Evolutionary conservation across 2,329 filamentous ascomycete genomes (phyloP).

Genomic region (Penicillium occitanis): DNA sequence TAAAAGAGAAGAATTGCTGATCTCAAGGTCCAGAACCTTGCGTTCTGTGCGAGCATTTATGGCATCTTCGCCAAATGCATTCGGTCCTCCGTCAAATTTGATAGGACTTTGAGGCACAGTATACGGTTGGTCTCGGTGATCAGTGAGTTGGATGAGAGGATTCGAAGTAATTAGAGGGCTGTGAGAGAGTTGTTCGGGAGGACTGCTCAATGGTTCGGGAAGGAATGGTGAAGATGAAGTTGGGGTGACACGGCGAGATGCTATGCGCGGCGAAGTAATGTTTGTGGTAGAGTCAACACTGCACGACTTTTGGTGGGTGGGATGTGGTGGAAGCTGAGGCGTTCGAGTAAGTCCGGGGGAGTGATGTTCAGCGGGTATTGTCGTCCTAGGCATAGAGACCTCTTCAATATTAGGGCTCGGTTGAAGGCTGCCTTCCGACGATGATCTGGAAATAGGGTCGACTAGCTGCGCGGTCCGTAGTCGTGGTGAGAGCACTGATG

Average conservation of each 20-base stretch:
- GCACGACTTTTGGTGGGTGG: conserved; percentile 31
- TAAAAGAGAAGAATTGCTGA: conserved; percentile 90
- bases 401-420: conserved; percentile 28
- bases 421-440: conserved; percentile 27
- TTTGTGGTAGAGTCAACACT: conserved; percentile 35
- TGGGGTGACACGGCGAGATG: conserved; percentile 34
- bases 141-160: conserved; percentile 32
- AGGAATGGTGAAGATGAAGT: conserved; percentile 30
- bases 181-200: conserved; percentile 30
- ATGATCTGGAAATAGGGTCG: conserved; percentile 28
- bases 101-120: conserved; percentile 60
- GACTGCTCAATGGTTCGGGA: conserved; percentile 25
- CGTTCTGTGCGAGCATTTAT: conserved; percentile 87
- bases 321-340: conserved; percentile 19
- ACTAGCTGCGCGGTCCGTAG: conserved; percentile 33
- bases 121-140: conserved; percentile 44
- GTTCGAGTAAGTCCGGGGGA: not conserved
- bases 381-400: conserved; percentile 23
- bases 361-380: conserved; percentile 21
- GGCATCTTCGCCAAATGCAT: conserved; percentile 69
- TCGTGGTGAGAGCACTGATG: conserved; percentile 31
- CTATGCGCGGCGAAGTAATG: conserved; percentile 21
- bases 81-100: conserved; percentile 44
- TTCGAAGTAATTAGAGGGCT: conserved; percentile 38
- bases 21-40: conserved; percentile 94